These are phyloP conservation scores for Dinochytrium kinnereticum DNA, from an alignment of 371 early-diverging fungal species.

Conservation along the genomic window DNA sequence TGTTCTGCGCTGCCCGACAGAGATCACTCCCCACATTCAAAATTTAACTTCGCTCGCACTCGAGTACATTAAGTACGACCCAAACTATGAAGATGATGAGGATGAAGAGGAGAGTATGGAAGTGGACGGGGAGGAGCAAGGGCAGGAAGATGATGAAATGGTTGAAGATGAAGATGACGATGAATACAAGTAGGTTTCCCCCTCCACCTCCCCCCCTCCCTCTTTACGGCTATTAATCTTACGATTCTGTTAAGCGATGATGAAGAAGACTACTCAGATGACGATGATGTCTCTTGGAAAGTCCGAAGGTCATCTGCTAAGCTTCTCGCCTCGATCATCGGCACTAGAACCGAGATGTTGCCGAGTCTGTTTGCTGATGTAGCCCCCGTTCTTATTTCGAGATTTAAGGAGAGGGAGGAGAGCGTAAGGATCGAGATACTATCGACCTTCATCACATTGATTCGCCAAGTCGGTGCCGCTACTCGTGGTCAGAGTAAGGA, in stretches of 20 bases:
- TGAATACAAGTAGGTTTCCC: conserved; percentile 20
- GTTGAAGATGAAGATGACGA: conserved; percentile 51
- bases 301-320: conserved; percentile 87
- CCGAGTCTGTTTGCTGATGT: conserved; percentile 67
- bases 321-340: conserved; percentile 74
- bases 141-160: conserved; percentile 75
- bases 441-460: conserved; percentile 72
- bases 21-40: conserved; percentile 66
- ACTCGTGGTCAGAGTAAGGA: conserved; percentile 38
- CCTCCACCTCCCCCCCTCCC: background rate
- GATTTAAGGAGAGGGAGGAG: conserved; percentile 93
- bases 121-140: conserved; percentile 50
- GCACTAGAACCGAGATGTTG: conserved; percentile 70
- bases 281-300: conserved; percentile 88
- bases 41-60: conserved; percentile 67
- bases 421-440: conserved; percentile 87
- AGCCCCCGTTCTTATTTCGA: conserved; percentile 73
- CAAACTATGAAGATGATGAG: conserved; percentile 85
- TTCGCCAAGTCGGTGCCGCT: conserved; percentile 73
- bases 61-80: conserved; percentile 82
- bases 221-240: background rate
- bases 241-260: conserved; percentile 30
- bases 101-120: conserved; percentile 66
- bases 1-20: conserved; percentile 77
- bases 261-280: conserved; percentile 63